Evolutionary conservation across 2,329 filamentous ascomycete genomes (phyloP), one percentile per base, ranked within the genome.

Genomic region (Diaporthe velutina): DNA sequence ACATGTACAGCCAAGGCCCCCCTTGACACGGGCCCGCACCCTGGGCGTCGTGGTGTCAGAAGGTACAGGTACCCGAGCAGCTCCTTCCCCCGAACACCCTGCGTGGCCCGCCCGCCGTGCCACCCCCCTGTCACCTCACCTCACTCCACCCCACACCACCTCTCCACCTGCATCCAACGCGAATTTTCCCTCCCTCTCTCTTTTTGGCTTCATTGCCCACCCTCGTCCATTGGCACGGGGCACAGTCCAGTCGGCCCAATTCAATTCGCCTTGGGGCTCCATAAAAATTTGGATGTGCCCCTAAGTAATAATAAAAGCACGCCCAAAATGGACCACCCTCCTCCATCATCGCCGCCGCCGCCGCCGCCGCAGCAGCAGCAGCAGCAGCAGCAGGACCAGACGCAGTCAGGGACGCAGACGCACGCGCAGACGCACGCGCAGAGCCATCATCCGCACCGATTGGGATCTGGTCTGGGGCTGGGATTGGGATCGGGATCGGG

Each of bases 301-400:
- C 73, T 74, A 61, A 45, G 52, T 71, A 71, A 71, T 73, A 73
- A 70, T 74, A 74, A 74, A 66, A 71, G 48, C 73, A 74, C 57
- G 28, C 73, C 67, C 52, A 50, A 70, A 71, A 45, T 55, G 67
- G 73, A 64, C 54, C 50, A 74, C 70, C 55, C 70, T 71, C 70
- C 70, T 71, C 61, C 70, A 61, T 90, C 85, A 45, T 90, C 86
- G 70, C 94, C 93, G 57, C 90, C 88, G n/a, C 97, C 92, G 79
- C 97, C 97, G 55, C 95, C 95, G n/a, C n/a, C n/a, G n/a, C n/a
- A n/a, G n/a, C n/a, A n/a, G n/a, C n/a, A n/a, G n/a, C n/a, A n/a
- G n/a, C n/a, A n/a, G n/a, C n/a, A n/a, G n/a, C n/a, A n/a, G 30
- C 97, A 95, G 81, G 95, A 95, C 2, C 52, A 58, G 52, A 15